Evolutionary conservation across 2,329 filamentous ascomycete species (phyloP), one percentile per base, ranked within the genome.

Genomic region (Nemania sp.): DNA sequence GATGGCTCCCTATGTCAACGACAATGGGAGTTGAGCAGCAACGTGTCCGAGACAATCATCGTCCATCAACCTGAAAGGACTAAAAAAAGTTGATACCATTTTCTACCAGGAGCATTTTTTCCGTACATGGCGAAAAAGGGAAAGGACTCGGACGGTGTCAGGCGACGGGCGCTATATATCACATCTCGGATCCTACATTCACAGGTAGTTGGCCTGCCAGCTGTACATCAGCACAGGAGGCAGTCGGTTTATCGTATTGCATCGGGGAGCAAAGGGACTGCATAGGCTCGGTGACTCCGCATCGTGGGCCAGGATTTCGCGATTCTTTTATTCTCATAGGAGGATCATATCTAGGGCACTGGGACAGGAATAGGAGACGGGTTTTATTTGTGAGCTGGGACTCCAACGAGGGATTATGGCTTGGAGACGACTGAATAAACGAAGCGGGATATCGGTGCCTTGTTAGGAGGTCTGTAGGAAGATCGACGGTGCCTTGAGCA

Each of bases 131-230:
- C 54, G 42, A 60, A 63, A 63, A 59, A 58, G 53, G 59, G 46
- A 56, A 21, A 49, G 53, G 56, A 42, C 25, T 55, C 42, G 59
- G 57, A 34, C 42, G 62, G 35, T 40, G 48, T 56, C 49, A 51
- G 53, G 52, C 49, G 37, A 54, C 47, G 55, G 62, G 52, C 59
- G 56, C 62, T 62, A 64, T 64, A 64, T 64, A 64, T 62, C 51
- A 59, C 59, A 53, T 51, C 43, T 59, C 47, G 52, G 55, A 51
- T 59, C 51, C 49, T 51, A 42, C 56, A 59, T 52, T 60, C 45
- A 40, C 51, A 18, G 60, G 57, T 42, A 58, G 47, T 42, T 55
- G 37, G 54, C 40, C 32, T 43, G 21, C 47, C 20, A 21, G 57
- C 53, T 56, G 29, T 39, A 13, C 29, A 45, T 34, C 52, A 57